phyloP scores from a whole-genome alignment of 1,284 basidiomycete genomes.

The Rhodotorula sp. region DNA sequence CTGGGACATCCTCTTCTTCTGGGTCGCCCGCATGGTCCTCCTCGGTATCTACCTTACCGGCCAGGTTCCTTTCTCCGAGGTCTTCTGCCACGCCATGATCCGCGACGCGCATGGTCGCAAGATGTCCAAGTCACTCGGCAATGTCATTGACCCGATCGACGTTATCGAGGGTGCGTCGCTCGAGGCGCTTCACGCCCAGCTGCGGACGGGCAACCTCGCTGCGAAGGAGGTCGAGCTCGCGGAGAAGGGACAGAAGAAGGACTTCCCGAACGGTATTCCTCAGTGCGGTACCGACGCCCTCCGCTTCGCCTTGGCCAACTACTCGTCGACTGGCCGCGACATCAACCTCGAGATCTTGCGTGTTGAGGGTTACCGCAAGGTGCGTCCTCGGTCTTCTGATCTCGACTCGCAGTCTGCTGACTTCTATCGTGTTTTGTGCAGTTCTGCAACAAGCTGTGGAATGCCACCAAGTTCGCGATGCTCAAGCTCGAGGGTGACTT shows the following conservation, averaged over 20 bases:
- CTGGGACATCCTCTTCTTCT: constrained; percentile 99
- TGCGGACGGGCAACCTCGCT: constrained; percentile 88
- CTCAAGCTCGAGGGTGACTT: constrained; percentile 84
- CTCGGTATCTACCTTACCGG: constrained; percentile 88
- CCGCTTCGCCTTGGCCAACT: constrained; percentile 91
- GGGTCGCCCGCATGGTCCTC: constrained; percentile 98
- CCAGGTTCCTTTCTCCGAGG: constrained; percentile 91
- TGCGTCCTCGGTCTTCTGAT: constrained; percentile 3
- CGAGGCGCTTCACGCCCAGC: constrained; percentile 80
- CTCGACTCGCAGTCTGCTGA: too few relatives aligned
- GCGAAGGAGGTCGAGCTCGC: constrained; percentile 92
- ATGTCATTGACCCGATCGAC: constrained; percentile 96
- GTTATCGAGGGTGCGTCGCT: constrained; percentile 86
- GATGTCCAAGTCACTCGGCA: constrained; percentile 98
- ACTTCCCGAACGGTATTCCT: constrained; percentile 98
- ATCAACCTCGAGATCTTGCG: constrained; percentile 94
- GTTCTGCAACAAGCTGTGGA: constrained; percentile 99
- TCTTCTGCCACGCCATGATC: constrained; percentile 99
- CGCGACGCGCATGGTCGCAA: constrained; percentile 97
- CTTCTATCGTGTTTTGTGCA: not conserved
- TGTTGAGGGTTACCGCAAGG: constrained; percentile 97
- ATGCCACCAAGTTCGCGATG: constrained; percentile 98
- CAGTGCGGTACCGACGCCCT: constrained; percentile 98
- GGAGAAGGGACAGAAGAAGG: constrained; percentile 93
- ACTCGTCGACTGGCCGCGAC: constrained; percentile 81